Evolutionary conservation across 495 filamentous ascomycete genomes (phyloP), one percentile per base, ranked within the genome.

Genomic region (Lasiosphaeria hispida): DNA sequence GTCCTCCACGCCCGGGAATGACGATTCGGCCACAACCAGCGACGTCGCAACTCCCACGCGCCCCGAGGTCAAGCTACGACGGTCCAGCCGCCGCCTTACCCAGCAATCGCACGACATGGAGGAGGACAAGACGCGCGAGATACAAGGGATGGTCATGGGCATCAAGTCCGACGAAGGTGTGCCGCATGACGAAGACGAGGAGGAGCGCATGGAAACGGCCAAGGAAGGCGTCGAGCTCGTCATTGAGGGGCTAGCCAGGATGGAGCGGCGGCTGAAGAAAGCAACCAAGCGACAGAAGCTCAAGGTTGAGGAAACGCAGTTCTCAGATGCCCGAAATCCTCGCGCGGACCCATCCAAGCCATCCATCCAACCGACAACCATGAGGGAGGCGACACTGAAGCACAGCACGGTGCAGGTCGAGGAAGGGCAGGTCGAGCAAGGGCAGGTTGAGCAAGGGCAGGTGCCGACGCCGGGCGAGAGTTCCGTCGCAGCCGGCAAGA

Each of bases 241-340:
- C 49, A 66, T 72, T 18, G 61, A 63, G 37, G 68, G 66, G 1
- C 57, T 72, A 13, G 68, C 53, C 1, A 44, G 58, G 38, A 71
- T 69, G 66, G 68, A 72, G 41, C 60, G 61, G 9, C 59, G 61
- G 10, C 50, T 71, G 6, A 53, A 56, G 38, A 39, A 43, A 7
- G 64, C 60, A 7, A 69, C 66, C 10, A 69, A 69, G 44, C 47
- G 57, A 13, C 66, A 71, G 48, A 71, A 72, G 53, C 42, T 58
- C 18, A 63, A 68, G 43, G 44, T 72, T 13, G 63, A 66, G n/a
- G 60, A 66, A 37, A 53, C 44, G 5, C 44, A 23, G 2, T 23
- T 54, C 2, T n/a, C 17, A 0, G 47, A 41, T 10, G 7, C 33
- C 7, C 41, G 15, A 8, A 38, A 37, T 1, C 48, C n/a, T 11